phyloP scores from a whole-genome alignment of 345 rosid genomes.

The Luvunga scandens region DNA sequence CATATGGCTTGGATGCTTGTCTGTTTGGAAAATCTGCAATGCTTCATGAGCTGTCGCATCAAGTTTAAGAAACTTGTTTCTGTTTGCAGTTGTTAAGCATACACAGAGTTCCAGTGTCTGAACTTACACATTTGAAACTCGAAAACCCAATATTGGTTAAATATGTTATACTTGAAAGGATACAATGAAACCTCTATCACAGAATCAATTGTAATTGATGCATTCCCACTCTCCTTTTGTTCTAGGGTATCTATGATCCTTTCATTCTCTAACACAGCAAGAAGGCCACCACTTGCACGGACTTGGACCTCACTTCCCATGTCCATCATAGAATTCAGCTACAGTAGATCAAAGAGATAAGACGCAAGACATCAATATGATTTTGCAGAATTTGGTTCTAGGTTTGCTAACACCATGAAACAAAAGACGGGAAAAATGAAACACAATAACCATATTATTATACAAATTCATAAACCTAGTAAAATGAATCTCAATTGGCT shows the following conservation, averaged over 20 bases:
- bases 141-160: slow-evolving; percentile 6
- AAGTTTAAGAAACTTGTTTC: slow-evolving; percentile 86
- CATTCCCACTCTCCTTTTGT: slow-evolving; percentile 69
- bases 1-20: slow-evolving; percentile 99
- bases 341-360: slow-evolving; percentile 24
- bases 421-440: neutral
- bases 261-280: slow-evolving; percentile 93
- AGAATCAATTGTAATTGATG: slow-evolving; percentile 79
- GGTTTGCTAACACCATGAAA: neutral
- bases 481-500: neutral
- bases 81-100: slow-evolving; percentile 43
- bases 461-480: neutral
- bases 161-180: slow-evolving; percentile 30
- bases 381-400: neutral
- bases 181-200: slow-evolving; percentile 79
- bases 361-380: slow-evolving; percentile 9
- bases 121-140: neutral
- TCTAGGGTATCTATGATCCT: slow-evolving; percentile 80
- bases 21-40: slow-evolving; percentile 85
- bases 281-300: slow-evolving; percentile 95
- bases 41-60: slow-evolving; percentile 94
- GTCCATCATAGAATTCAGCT: slow-evolving; percentile 98
- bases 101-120: slow-evolving; percentile 8
- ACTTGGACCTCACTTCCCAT: slow-evolving; percentile 86
- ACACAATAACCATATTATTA: neutral